Conservation (phyloP, 129 eudicot species). For the Flaveria brownii region DNA sequence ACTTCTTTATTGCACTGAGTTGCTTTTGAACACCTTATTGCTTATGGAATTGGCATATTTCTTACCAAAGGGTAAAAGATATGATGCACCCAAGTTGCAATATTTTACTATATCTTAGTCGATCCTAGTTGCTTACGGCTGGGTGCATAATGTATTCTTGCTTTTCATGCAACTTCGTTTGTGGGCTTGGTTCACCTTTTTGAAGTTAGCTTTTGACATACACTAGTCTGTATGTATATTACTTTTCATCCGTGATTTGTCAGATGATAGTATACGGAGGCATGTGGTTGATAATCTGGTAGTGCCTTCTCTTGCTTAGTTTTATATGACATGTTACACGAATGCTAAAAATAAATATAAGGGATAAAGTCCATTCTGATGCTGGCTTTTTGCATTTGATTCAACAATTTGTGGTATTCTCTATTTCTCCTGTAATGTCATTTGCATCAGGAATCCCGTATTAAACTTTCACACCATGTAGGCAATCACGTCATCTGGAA, state of each 20-base stretch:
- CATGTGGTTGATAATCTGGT: not conserved
- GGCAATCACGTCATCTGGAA: conserved; percentile 58
- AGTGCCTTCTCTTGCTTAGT: not conserved
- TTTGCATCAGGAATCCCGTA: conserved; percentile 11
- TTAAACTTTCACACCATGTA: conserved; percentile 23
- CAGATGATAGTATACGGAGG: not conserved
- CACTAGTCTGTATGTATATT: not conserved
- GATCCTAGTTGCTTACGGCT: not conserved
- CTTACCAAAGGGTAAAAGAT: not conserved
- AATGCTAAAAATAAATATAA: not conserved
- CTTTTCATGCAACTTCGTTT: not conserved
- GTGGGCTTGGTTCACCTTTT: not conserved
- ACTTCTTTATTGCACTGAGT: not conserved
- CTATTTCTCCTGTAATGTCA: not conserved
- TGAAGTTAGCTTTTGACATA: not conserved
- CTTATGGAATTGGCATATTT: not conserved
- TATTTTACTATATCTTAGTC: not conserved
- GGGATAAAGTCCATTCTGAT: not conserved
- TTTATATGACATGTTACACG: conserved; percentile 4
- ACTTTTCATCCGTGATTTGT: not conserved
- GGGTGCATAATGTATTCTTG: not conserved
- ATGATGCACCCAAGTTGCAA: not conserved
- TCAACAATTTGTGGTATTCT: not conserved
- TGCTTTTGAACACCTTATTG: conserved; percentile 2
- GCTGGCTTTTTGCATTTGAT: conserved; percentile 13